Evolutionary conservation across 345 rosid species (phyloP).

Genomic region (Tarenaya hassleriana): DNA sequence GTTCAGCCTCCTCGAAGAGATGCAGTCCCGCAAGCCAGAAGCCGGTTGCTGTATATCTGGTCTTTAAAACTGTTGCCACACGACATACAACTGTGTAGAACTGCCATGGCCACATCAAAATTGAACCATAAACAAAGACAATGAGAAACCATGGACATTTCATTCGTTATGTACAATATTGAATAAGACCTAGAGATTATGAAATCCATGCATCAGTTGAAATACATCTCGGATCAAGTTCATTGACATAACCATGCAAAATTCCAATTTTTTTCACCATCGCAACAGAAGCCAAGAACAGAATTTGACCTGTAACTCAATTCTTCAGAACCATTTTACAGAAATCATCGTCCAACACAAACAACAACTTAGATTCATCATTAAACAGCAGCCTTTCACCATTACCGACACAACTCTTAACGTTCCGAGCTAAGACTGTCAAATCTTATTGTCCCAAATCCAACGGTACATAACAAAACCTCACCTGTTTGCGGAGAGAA

Average conservation of each 20-base stretch:
- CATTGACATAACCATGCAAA: not conserved
- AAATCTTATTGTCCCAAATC: not conserved
- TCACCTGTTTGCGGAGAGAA: slow-evolving; percentile 50
- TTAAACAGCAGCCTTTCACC: not conserved
- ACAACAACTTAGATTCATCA: not conserved
- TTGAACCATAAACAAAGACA: not conserved
- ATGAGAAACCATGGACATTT: not conserved
- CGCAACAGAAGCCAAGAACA: not conserved
- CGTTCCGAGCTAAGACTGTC: slow-evolving; percentile 1
- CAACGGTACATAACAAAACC: not conserved
- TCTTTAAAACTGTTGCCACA: slow-evolving; percentile 69
- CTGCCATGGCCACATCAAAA: slow-evolving; percentile 30
- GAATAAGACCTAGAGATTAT: not conserved
- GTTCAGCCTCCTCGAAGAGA: slow-evolving; percentile 57
- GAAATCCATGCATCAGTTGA: too few species aligned
- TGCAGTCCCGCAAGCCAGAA: slow-evolving; percentile 79
- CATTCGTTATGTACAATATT: not conserved
- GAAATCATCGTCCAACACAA: not conserved
- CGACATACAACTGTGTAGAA: slow-evolving; percentile 71
- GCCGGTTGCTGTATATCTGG: slow-evolving; percentile 77
- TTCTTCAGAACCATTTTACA: not conserved
- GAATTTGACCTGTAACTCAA: not conserved
- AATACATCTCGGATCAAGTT: slow-evolving; percentile 6
- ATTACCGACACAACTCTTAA: not conserved
- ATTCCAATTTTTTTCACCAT: not conserved